Base-by-base conservation (phyloP, 148 eudicot genomes). In the Rhododendron ferrugineum region DNA sequence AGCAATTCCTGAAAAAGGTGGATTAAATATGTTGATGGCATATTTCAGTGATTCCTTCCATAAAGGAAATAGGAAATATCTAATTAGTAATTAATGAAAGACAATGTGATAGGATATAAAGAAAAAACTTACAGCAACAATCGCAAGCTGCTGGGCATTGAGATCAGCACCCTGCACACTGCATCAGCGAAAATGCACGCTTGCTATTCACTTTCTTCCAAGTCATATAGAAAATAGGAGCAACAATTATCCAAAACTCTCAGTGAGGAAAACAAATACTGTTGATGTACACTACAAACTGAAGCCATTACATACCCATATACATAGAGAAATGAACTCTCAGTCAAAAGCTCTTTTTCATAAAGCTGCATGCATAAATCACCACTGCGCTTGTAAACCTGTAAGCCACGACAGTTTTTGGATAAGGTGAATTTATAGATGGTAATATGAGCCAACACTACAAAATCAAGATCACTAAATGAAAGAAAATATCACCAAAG, bases 371-470 rank as follows among this genome's bases (percentile, higher is more conserved):
- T 89, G 89, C 98, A 95, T 86, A 95, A 54, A 85, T 95, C 95
- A 88, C 90, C 92, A 91, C 99, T 95, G 84, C 98, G 93, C 88
- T 92, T 83, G 88, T 95, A 95, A 60, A 97, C 99, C 99, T 97
- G 93, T 49, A 49, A 87, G 34, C 70, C 44, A 75, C 79, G 56
- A 79, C 40, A 42, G 36, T 49, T 30, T 47, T 6, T 52, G 13
- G 72, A 60, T 49, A 23, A 78, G n/a, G 79, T 49, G 26, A 86
- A 75, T 5, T 8, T 28, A 18, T n/a, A 49, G 23, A 37, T 22
- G 54, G 75, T 28, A 70, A 30, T 30, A 23, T 22, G 13, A 75
- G 36, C 56, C 40, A 52, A 10, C 11, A 84, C 58, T 44, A n/a
- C 2, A 22, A 6, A 13, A 40, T 13, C 23, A 4, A 36, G n/a